A percentile compares a stretch with the other conserved stretches of the same genome.
These are phyloP conservation scores for Saturnispora kantuleensis DNA, from an alignment of 805 yeast species.

Conservation along the genomic window DNA sequence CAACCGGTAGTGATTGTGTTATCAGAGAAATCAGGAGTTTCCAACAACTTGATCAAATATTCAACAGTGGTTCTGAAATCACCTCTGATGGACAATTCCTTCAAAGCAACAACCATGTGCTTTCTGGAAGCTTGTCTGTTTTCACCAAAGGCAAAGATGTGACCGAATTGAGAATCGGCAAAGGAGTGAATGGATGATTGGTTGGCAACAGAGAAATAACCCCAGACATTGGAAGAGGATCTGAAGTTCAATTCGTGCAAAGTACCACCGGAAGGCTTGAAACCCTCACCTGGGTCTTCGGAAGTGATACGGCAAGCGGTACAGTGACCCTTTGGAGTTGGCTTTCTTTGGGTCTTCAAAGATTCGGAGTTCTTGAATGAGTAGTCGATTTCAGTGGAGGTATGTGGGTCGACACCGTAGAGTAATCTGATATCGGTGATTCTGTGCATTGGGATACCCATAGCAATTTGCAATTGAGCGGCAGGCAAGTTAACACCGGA, in stretches of 20 bases:
- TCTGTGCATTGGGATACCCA: constrained; percentile 98
- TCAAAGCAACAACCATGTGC: constrained; percentile 97
- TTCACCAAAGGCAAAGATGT: constrained; percentile 97
- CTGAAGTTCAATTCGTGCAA: constrained; percentile 94
- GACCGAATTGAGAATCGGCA: constrained; percentile 98
- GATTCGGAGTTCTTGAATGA: constrained; percentile 70
- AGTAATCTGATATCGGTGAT: constrained; percentile 84
- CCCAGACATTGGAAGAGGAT: constrained; percentile 98
- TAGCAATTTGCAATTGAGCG: constrained; percentile 96
- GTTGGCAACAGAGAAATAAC: constrained; percentile 94
- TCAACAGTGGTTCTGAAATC: constrained; percentile 98
- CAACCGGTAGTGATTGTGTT: constrained; percentile 98
- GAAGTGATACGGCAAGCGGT: constrained; percentile 99
- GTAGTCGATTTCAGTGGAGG: constrained; percentile 83
- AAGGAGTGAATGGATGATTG: constrained; percentile 96
- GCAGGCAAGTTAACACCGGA: constrained; percentile 97
- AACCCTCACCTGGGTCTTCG: constrained; percentile 99
- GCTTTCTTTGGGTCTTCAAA: constrained; percentile 74
- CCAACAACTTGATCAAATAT: constrained; percentile 86
- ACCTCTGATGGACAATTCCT: constrained; percentile 94
- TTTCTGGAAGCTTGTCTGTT: constrained; percentile 96
- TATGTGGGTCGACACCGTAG: constrained; percentile 94
- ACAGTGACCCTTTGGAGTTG: constrained; percentile 95
- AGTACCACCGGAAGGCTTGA: constrained; percentile 97
- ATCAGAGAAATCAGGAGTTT: constrained; percentile 92